Evolutionary conservation across 768 basidiomycete species (phyloP).

Genomic region (Candolleomyces aberdarensis): DNA sequence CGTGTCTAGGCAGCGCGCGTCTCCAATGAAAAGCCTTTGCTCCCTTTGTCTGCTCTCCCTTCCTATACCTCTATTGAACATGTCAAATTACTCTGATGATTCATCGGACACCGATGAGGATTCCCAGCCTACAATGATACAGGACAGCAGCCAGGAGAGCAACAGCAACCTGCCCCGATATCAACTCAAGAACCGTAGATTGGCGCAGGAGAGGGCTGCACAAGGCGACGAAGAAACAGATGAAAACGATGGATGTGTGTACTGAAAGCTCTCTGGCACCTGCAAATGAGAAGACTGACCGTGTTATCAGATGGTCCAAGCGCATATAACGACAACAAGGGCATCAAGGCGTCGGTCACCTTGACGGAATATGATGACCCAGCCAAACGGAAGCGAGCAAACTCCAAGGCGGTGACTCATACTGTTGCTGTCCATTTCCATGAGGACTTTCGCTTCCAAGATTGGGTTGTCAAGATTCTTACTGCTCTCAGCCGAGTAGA

Average conservation of each 20-base stretch:
- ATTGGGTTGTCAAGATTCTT: background rate
- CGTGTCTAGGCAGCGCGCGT: background rate
- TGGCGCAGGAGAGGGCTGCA: background rate
- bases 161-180: background rate
- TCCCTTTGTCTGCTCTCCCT: too few species aligned
- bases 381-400: background rate
- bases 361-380: background rate
- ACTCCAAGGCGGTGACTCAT: background rate
- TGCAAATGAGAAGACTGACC: background rate
- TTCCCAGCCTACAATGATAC: too few species aligned
- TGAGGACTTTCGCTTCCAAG: background rate
- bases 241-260: background rate
- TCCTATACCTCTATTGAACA: too few species aligned
- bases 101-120: too few species aligned
- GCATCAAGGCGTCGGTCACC: background rate
- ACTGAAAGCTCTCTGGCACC: background rate
- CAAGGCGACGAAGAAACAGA: background rate
- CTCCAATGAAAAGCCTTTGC: too few species aligned
- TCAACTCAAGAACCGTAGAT: background rate
- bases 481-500: background rate
- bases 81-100: too few species aligned
- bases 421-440: background rate
- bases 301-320: background rate
- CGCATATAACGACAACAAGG: background rate
- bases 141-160: background rate